Base-by-base conservation (phyloP, 768 basidiomycete genomes). In the Pleurotus platypus region DNA sequence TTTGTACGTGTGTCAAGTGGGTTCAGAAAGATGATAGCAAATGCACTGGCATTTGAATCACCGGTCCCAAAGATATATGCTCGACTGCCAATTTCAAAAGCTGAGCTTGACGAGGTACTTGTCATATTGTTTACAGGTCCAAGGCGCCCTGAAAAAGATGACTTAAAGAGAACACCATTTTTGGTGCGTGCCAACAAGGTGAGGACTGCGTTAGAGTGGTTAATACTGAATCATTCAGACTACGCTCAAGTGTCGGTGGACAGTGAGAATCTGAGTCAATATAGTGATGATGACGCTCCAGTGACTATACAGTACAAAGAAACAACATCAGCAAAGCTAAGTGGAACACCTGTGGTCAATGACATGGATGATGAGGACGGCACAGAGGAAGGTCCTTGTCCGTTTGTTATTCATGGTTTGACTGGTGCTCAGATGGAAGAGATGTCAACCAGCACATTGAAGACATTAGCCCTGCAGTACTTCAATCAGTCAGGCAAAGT, bases 41-140 rank as follows among this genome's bases (percentile, higher is more conserved):
- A 74, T 65, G 67, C 64, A 9, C 61, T 75, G 3, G 60, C 63
- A 9, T 72, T 69, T 58, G 58, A 63, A 40, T 57, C 61, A 9
- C 71, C 70, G 0, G 58, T 66, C 1, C 49, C 58, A 0, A 68
- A 67, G 39, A 50, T 74, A 2, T 69, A 66, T 53, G 16, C 63
- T 20, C 49, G 37, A 18, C 57, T 67, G 15, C 63, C 63, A 6
- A 65, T 63, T n/a, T 67, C 60, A 9, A 37, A 53, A 4, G 60
- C 63, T 6, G 69, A 74, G 3, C 39, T 74, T 1, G 64, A 69
- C 55, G 69, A 73, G 16, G 63, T 69, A 0, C 55, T 76, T 1
- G 71, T 70, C 6, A 59, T 74, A 53, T 43, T 76, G 7, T 74
- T 70, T 57, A 70, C 64, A 3, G 73, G 74, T 0, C 58, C 65